Evolutionary conservation across 73 alveolate genomes (phyloP).

Genomic region (Stentor roeselii): DNA sequence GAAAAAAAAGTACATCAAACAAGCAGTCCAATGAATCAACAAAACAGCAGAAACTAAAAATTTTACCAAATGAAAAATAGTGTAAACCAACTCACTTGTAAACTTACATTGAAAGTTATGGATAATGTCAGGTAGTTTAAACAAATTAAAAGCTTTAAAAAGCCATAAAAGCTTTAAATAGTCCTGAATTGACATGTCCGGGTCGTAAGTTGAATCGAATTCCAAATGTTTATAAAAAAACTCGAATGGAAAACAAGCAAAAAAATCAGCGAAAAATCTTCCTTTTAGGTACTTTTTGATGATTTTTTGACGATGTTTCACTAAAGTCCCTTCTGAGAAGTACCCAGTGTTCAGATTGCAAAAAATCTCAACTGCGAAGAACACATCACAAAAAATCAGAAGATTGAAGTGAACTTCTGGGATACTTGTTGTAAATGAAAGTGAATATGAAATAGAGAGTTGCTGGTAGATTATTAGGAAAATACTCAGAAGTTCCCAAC

Average conservation of each 20-base stretch:
- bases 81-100: neutral
- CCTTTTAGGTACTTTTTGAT: neutral
- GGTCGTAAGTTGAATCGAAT: neutral
- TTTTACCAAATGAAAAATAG: neutral
- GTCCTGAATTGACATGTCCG: neutral
- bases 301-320: neutral
- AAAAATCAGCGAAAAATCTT: neutral
- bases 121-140: neutral
- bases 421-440: neutral
- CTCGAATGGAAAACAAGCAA: conserved; percentile 23
- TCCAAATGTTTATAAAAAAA: neutral
- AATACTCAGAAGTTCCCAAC: neutral
- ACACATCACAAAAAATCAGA: neutral
- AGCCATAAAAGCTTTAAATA: neutral
- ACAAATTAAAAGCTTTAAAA: neutral
- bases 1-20: neutral
- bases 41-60: neutral
- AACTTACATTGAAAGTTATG: neutral
- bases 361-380: conserved; percentile 4
- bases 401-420: neutral
- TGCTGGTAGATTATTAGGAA: neutral
- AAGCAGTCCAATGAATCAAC: neutral
- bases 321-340: neutral
- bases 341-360: conserved; percentile 27
- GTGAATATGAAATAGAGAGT: neutral